phyloP scores from a whole-genome alignment of 306 rosid species.

The Quercus variabilis region DNA sequence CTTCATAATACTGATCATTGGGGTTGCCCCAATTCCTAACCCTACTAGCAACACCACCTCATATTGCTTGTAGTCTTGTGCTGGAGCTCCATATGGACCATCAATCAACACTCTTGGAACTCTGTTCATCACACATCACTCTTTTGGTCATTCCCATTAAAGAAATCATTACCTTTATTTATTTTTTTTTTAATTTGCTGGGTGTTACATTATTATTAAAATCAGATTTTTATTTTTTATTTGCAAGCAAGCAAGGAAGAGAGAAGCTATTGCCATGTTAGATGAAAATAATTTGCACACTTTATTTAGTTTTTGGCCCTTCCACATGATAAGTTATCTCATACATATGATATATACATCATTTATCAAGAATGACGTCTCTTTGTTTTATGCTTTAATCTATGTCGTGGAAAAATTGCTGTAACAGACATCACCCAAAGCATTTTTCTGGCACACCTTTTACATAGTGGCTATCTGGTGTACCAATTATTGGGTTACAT shows the following conservation, averaged over 20 bases:
- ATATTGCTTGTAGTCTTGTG: slow-evolving; percentile 64
- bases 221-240: not conserved
- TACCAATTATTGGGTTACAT: no score
- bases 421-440: no score
- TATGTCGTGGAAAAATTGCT: no score
- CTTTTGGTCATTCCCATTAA: not conserved
- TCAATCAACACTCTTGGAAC: slow-evolving; percentile 56
- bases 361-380: no score
- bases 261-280: not conserved
- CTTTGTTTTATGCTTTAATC: no score
- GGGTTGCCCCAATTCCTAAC: slow-evolving; percentile 68
- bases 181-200: no score
- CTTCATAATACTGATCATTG: slow-evolving; percentile 67
- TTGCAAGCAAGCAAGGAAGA: not conserved
- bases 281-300: not conserved
- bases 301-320: not conserved
- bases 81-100: slow-evolving; percentile 80
- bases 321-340: not conserved
- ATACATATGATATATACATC: no score
- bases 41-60: slow-evolving; percentile 68
- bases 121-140: not conserved
- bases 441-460: no score
- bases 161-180: not conserved
- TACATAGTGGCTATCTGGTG: no score
- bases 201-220: not conserved